Evolutionary conservation across 345 rosid genomes (phyloP), one percentile per base, ranked within the genome.

Genomic region (Turnera subulata): DNA sequence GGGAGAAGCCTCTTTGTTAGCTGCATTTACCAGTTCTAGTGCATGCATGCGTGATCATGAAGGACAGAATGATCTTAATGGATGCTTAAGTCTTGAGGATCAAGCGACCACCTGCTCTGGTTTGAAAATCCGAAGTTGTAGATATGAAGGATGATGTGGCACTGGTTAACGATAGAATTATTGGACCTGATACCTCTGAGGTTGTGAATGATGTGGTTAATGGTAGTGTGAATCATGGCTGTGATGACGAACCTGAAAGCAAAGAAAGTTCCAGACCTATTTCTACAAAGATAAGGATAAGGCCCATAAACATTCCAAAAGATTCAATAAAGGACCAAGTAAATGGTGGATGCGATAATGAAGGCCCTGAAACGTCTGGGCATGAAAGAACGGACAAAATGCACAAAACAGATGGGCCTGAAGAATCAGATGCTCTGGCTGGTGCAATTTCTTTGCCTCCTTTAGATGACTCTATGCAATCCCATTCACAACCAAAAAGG

Each of bases 261-360:
- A 73, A 67, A 58, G 82, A 77, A 39, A 67, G 80, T 67, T 50
- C 52, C 61, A 47, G 67, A 14, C 76, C 78, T 33, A 40, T 72
- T 57, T 71, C 86, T 58, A 75, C 78, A 42, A 84, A 67, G 60
- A 64, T 78, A 59, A 72, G 66, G 58, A 55, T 80, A 64, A 80
- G 61, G 47, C 67, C 82, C 11, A 73, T 65, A 68, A 70, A 76
- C 56, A 68, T 49, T 63, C 46, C 66, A 45, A 73, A 59, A 48
- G 76, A 74, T 55, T 71, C 66, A 29, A 48, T 52, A 56, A 67
- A 73, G 26, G 69, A 69, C 56, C 66, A 56, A 57, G 64, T 40
- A 58, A 77, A 64, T 64, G 73, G 75, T 58, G 64, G 39, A 37
- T 56, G 43, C 64, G 78, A 62, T 50, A 65, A 64, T 55, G 56